phyloP scores from a whole-genome alignment of 768 basidiomycete genomes.

The Trichaptum fuscoviolaceum region DNA sequence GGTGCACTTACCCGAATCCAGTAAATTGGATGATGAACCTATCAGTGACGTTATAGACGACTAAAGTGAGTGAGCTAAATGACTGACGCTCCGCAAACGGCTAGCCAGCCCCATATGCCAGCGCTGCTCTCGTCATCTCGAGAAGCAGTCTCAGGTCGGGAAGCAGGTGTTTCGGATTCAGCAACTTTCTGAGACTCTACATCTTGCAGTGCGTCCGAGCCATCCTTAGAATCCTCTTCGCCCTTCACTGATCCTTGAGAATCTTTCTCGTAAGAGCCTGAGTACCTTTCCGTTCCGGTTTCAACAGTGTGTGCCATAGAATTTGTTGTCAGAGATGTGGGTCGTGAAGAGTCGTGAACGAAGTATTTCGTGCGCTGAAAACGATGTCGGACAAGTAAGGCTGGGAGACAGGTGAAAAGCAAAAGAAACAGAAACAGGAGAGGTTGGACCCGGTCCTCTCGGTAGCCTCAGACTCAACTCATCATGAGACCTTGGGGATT shows the following conservation, averaged over 20 bases:
- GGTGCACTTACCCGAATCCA: slow-evolving; percentile 21
- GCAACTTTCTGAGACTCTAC: neutral
- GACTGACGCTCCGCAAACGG: slow-evolving; percentile 38
- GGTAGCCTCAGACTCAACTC: neutral
- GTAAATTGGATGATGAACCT: slow-evolving; percentile 8
- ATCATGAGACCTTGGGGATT: neutral
- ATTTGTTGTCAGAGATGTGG: neutral
- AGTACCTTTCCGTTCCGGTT: neutral
- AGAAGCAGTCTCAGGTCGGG: neutral
- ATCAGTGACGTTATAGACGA: neutral
- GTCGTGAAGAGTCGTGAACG: slow-evolving; percentile 1
- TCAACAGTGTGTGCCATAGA: neutral
- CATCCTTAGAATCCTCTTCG: neutral
- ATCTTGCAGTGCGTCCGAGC: neutral
- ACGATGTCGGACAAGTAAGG: neutral
- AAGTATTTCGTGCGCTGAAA: neutral
- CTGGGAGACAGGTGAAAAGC: neutral
- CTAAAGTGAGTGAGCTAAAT: neutral
- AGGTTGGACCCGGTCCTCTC: neutral
- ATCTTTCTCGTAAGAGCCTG: neutral
- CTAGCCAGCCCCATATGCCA: slow-evolving; percentile 37
- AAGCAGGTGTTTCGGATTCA: neutral
- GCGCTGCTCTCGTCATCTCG: neutral
- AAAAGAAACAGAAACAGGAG: neutral
- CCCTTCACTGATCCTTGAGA: neutral